Percentiles rank a stretch among this genome's conserved stretches.
Evolutionary conservation across 805 yeast species (phyloP).

Genomic region (Tetrapisispora namnaoensis): DNA sequence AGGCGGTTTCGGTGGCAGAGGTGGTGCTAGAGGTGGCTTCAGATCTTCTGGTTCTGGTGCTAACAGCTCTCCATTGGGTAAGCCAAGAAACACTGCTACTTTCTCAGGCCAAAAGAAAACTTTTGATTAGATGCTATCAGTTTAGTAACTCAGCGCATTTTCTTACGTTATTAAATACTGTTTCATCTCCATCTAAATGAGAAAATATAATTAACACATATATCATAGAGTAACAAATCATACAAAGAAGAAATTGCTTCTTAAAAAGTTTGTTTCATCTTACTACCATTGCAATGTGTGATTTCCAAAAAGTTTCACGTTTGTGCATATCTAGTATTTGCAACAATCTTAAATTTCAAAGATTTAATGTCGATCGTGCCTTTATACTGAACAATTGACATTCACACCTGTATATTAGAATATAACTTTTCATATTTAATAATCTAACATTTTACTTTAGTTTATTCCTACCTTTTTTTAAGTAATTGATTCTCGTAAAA

Average conservation of each 20-base stretch:
- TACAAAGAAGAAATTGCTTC: too few species aligned
- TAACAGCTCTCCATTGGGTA: slow-evolving; percentile 48
- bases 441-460: not conserved
- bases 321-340: too few species aligned
- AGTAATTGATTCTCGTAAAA: too few species aligned
- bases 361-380: not conserved
- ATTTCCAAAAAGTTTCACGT: not conserved
- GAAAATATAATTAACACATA: not conserved
- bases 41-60: slow-evolving; percentile 45
- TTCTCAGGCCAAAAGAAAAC: slow-evolving; percentile 82
- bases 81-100: slow-evolving; percentile 37
- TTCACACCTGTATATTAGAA: not conserved
- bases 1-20: slow-evolving; percentile 17
- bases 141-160: too few species aligned
- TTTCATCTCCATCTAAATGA: too few species aligned
- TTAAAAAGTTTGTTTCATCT: too few species aligned
- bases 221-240: not conserved
- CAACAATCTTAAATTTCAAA: too few species aligned
- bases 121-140: slow-evolving; percentile 42
- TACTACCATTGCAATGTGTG: not conserved
- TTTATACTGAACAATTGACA: not conserved
- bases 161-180: too few species aligned
- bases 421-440: not conserved
- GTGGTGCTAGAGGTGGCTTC: slow-evolving; percentile 36
- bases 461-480: too few species aligned